Base-by-base conservation (phyloP, 257 asterid species). In the Solanum sejunctum region DNA sequence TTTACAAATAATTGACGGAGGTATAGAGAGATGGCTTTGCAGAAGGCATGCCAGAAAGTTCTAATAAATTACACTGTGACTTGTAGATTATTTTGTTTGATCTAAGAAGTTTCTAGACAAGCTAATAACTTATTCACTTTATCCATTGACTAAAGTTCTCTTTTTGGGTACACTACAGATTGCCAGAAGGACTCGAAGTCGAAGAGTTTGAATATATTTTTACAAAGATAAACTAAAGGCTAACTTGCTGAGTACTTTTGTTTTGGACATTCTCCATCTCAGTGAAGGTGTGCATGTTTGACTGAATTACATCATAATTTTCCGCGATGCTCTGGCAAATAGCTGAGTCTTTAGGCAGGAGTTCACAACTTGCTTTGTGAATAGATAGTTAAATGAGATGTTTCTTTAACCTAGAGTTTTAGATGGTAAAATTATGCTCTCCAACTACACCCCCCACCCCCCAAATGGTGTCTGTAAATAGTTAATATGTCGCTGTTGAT, bases 181-280 rank as follows among this genome's bases (percentile, higher is more conserved):
- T 83, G 87, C 86, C 20, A 86, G 90, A 32, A 89, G 92, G 90
- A 88, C 87, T 69, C 89, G 89, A 71, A 91, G 90, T 82, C 89
- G 66, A 58, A 91, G 88, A 84, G 83, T 84, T 80, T 88, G 88
- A 88, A 43, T 47, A 60, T 63, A 7, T 66, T 61, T 61, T 43
- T 26, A 23, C 58, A 61, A 45, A 63, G 77, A 63, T 60, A 61
- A 0, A 47, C 58, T 23, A 23, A 63, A 23, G 84, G 49, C 47
- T 51, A 61, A 32, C 78, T 58, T n/a, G 73, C 52, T 58, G 67
- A 57, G 75, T 60, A 52, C 28, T 51, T 77, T 49, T 52, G 26
- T 78, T 77, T 78, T 26, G 83, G 10, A 45, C 49, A 78, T 51
- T 28, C 26, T 15, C 83, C 64, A 3, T 78, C 83, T 52, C 64